Evolutionary conservation across 495 filamentous ascomycete genomes (phyloP), one percentile per base, ranked within the genome.

Genomic region (Rusavskia elegans): DNA sequence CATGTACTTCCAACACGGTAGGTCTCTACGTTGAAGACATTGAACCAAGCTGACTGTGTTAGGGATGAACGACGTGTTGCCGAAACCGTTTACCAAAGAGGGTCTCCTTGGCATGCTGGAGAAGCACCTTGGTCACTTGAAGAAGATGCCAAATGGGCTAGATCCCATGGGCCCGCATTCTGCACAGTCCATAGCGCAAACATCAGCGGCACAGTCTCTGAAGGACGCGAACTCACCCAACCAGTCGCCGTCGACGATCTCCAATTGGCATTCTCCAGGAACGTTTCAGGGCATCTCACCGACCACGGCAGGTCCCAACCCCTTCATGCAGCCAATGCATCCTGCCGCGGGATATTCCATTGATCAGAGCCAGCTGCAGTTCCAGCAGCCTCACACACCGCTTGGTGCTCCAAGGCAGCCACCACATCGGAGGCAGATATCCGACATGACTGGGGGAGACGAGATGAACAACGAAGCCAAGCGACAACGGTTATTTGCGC

Each of bases 21-120:
- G 70, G 83, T 61, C 21, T n/a, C 35, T 51, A 37, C 48, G 38
- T 21, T 53, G 21, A 41, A 13, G 55, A 29, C 51, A 11, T 5
- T 45, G 17, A 20, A 50, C 19, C 40, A 27, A 49, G 50, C 62
- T 66, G 54, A 64, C 49, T 30, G 39, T 54, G 36, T 11, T 57
- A 96, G 92, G 92, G n/a, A 98, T 98, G 92, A 92, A 95, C 62
- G 92, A 95, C 61, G 89, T 98, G 10, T 73, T 98, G 46, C 90
- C 92, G 0, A 98, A 98, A 59, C 92, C 92, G 0, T 98, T 98
- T 64, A 98, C 90, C 2, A 89, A 89, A 63, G 90, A 96, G 63
- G 90, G 89, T 49, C 84, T 98, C 62, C 73, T 95, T 42, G 80
- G 82, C 52, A 87, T 95, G 70, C 75, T 98, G 14, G 87, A 90